phyloP scores from a whole-genome alignment of 2,329 filamentous ascomycete species.

The Phialocephala subalpina region DNA sequence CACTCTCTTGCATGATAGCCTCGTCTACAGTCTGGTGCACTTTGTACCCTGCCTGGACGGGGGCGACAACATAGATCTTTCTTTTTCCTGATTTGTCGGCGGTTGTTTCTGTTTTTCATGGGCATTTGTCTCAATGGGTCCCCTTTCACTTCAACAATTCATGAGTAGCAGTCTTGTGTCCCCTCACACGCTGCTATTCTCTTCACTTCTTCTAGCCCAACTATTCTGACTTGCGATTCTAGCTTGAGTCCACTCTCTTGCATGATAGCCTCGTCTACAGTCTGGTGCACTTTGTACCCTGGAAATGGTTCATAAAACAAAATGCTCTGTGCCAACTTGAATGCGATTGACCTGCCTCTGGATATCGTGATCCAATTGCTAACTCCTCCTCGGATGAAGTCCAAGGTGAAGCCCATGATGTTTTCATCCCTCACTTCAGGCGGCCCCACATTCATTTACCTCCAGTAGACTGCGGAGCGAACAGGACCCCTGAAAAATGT shows the following conservation, averaged over 20 bases:
- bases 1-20: slow-evolving; percentile 8
- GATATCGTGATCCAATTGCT: background rate
- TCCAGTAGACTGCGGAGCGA: too few relatives aligned
- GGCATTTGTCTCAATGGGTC: slow-evolving; percentile 32
- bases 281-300: slow-evolving; percentile 35
- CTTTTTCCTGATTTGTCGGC: slow-evolving; percentile 34
- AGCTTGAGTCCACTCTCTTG: slow-evolving; percentile 8
- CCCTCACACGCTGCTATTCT: slow-evolving; percentile 36
- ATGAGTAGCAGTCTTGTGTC: slow-evolving; percentile 40
- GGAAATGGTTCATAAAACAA: slow-evolving; percentile 27
- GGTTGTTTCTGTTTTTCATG: slow-evolving; percentile 32
- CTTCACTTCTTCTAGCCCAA: slow-evolving; percentile 19
- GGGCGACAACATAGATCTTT: slow-evolving; percentile 39
- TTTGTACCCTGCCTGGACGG: slow-evolving; percentile 34
- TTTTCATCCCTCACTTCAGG: too few relatives aligned
- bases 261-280: slow-evolving; percentile 13
- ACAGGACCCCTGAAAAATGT: too few relatives aligned
- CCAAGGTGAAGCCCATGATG: too few relatives aligned
- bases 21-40: slow-evolving; percentile 25
- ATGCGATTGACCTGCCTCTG: background rate
- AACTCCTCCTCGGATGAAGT: too few relatives aligned
- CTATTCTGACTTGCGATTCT: slow-evolving; percentile 3
- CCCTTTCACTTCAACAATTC: slow-evolving; percentile 36
- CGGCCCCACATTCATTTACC: too few relatives aligned
- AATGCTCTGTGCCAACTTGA: background rate